These are phyloP conservation scores for Fusarium staphyleae DNA, from an alignment of 2,329 filamentous ascomycete genomes.

Conservation along the genomic window DNA sequence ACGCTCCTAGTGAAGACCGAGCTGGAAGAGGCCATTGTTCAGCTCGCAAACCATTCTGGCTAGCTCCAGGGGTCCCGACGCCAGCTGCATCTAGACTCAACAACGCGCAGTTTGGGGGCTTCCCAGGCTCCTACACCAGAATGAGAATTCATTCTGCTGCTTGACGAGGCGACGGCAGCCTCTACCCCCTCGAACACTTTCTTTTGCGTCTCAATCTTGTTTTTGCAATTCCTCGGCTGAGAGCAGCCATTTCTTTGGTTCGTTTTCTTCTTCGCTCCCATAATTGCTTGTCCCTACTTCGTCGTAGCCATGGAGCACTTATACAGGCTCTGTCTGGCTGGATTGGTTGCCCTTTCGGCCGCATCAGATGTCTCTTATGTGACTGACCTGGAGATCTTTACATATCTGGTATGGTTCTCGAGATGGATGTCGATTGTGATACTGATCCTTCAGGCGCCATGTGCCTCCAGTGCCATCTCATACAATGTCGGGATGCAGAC, in stretches of 20 bases:
- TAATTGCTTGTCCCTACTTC: not conserved
- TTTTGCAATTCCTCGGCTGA: slow-evolving; percentile 8
- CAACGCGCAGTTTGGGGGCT: slow-evolving; percentile 21
- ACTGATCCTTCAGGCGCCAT: slow-evolving; percentile 53
- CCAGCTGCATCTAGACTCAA: slow-evolving; percentile 28
- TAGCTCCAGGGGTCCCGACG: slow-evolving; percentile 39
- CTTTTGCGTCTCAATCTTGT: slow-evolving; percentile 8
- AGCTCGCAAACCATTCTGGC: slow-evolving; percentile 29
- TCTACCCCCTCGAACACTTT: slow-evolving; percentile 10
- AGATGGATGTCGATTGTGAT: not conserved
- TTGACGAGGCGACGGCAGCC: slow-evolving; percentile 10
- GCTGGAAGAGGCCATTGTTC: slow-evolving; percentile 26
- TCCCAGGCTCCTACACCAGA: slow-evolving; percentile 24
- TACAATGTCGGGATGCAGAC: slow-evolving; percentile 55
- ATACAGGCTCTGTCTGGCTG: slow-evolving; percentile 17
- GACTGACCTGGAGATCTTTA: slow-evolving; percentile 54
- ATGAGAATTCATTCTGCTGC: slow-evolving; percentile 16
- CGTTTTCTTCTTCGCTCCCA: slow-evolving; percentile 1
- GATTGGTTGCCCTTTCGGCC: slow-evolving; percentile 10
- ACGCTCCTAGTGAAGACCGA: slow-evolving; percentile 8
- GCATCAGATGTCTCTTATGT: slow-evolving; percentile 50
- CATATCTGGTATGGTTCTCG: slow-evolving; percentile 47
- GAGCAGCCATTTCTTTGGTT: slow-evolving; percentile 3
- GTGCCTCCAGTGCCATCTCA: slow-evolving; percentile 55
- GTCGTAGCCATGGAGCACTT: slow-evolving; percentile 32